Percentiles rank a stretch among this genome's conserved stretches.
Evolutionary conservation across 768 basidiomycete species (phyloP).

Genomic region (Dioszegia hungarica): DNA sequence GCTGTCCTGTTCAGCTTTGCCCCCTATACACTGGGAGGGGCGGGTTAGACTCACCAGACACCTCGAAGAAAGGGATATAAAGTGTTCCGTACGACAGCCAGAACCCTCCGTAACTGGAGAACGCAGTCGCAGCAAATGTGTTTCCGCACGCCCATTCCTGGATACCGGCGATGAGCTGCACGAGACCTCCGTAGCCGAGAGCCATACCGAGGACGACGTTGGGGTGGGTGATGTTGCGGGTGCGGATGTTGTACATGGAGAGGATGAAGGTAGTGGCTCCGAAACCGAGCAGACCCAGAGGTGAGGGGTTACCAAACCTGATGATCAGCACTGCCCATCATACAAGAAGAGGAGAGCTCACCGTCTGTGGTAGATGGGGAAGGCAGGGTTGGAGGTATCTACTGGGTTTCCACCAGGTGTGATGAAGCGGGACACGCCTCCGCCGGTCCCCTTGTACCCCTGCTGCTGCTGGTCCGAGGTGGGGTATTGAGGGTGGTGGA

Average conservation of each 20-base stretch:
- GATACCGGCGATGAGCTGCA: slow-evolving; percentile 82
- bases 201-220: slow-evolving; percentile 65
- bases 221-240: slow-evolving; percentile 31
- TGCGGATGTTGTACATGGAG: slow-evolving; percentile 43
- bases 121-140: slow-evolving; percentile 49
- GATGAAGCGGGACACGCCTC: slow-evolving; percentile 31
- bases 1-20: neutral
- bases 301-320: slow-evolving; percentile 47
- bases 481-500: slow-evolving; percentile 1
- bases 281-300: slow-evolving; percentile 45
- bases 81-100: slow-evolving; percentile 40
- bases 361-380: slow-evolving; percentile 40
- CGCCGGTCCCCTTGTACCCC: slow-evolving; percentile 23
- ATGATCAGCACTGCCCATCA: neutral
- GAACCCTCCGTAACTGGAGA: slow-evolving; percentile 47
- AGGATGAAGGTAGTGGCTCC: slow-evolving; percentile 49
- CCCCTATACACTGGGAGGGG: neutral
- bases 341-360: neutral
- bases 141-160: slow-evolving; percentile 51
- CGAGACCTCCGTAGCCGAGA: slow-evolving; percentile 74
- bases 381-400: slow-evolving; percentile 41
- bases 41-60: slow-evolving; percentile 11
- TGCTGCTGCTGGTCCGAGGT: neutral
- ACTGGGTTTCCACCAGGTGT: slow-evolving; percentile 46
- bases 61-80: slow-evolving; percentile 40